Evolutionary conservation across 2,329 filamentous ascomycete species (phyloP).

Genomic region (Phialophora tarda): DNA sequence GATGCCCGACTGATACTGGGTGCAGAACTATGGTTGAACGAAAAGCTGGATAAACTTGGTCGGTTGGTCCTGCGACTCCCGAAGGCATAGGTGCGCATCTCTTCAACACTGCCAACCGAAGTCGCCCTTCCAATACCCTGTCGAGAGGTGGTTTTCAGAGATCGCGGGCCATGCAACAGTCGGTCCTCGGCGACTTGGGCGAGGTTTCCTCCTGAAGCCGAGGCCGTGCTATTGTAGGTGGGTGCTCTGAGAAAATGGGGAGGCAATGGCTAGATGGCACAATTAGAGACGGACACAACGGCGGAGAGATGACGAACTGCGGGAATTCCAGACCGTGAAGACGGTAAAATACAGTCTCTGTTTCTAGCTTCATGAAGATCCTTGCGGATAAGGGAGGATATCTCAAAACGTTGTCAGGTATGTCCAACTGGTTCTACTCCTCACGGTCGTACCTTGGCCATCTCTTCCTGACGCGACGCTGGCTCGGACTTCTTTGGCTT

Average conservation of each 20-base stretch:
- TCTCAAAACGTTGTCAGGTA: constrained; percentile 24
- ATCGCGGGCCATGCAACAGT: constrained; percentile 18
- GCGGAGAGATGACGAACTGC: constrained; percentile 12
- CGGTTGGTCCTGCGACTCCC: constrained; percentile 20
- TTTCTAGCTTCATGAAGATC: constrained; percentile 24
- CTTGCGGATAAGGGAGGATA: constrained; percentile 26
- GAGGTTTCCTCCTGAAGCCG: constrained; percentile 23
- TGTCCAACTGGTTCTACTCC: neutral
- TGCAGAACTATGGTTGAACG: constrained; percentile 26
- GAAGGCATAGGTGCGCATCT: constrained; percentile 28
- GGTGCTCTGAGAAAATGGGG: constrained; percentile 22
- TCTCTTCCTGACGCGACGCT: constrained; percentile 22
- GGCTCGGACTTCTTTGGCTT: constrained; percentile 21
- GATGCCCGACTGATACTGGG: constrained; percentile 25
- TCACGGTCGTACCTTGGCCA: constrained; percentile 24
- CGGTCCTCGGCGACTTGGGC: constrained; percentile 24
- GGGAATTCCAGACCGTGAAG: constrained; percentile 8
- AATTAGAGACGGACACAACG: neutral
- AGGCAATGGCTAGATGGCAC: constrained; percentile 15
- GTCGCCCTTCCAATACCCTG: constrained; percentile 13
- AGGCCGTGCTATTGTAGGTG: constrained; percentile 13
- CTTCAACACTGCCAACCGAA: constrained; percentile 32
- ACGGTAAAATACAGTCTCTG: constrained; percentile 7
- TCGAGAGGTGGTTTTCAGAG: constrained; percentile 14
- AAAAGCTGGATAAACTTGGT: constrained; percentile 26